Percentiles rank a stretch among this genome's conserved stretches.
Conservation (phyloP, 306 rosid genomes). For the Cucurbita maxima region DNA sequence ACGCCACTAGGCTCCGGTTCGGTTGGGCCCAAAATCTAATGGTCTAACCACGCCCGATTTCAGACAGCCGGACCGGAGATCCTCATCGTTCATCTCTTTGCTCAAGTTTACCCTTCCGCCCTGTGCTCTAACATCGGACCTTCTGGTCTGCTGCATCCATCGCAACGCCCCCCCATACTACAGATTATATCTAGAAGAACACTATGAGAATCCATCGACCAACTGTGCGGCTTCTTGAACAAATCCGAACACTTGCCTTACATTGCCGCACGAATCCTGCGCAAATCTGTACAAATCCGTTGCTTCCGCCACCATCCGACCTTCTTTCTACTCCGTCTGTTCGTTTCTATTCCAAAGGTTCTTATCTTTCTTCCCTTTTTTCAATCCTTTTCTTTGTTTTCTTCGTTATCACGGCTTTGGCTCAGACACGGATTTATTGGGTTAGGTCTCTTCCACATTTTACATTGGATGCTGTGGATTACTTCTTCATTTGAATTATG, state of each 20-base stretch:
- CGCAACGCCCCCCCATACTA: no score
- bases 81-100: neutral
- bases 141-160: no score
- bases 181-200: neutral
- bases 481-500: no score
- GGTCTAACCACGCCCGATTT: neutral
- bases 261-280: neutral
- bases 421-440: no score
- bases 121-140: neutral
- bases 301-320: neutral
- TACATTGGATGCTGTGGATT: no score
- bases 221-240: neutral
- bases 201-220: neutral
- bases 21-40: neutral
- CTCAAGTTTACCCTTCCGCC: neutral
- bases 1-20: no score
- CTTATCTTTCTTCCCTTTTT: neutral
- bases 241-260: neutral
- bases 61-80: neutral
- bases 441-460: no score
- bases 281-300: neutral
- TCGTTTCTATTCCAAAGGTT: conserved; percentile 39
- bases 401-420: no score
- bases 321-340: neutral
- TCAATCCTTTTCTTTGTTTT: no score